Percentiles rank a stretch among this genome's conserved stretches.
Conservation (phyloP, 1,284 basidiomycete genomes). For the Marasmius sp. region DNA sequence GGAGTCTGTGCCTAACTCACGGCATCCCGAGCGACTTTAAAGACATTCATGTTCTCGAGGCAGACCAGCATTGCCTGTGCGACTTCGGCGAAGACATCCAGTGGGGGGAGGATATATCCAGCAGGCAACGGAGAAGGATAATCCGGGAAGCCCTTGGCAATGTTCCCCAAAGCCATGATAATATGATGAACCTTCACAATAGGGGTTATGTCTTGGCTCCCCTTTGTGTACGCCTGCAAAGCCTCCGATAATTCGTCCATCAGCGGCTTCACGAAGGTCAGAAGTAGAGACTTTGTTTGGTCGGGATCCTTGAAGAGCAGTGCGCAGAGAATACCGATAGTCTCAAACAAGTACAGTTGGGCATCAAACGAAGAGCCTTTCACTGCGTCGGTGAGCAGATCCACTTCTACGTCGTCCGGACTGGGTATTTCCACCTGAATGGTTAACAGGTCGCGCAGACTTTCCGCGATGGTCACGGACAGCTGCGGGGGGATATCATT, state of each 20-base stretch:
- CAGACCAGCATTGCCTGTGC: slow-evolving; percentile 90
- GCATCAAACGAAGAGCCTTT: slow-evolving; percentile 80
- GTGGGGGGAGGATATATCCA: slow-evolving; percentile 70
- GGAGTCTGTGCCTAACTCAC: slow-evolving; percentile 47
- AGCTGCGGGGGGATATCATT: slow-evolving; percentile 80
- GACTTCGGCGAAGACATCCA: slow-evolving; percentile 84
- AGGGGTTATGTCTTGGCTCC: slow-evolving; percentile 63
- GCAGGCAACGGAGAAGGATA: slow-evolving; percentile 69
- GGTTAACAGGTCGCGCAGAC: slow-evolving; percentile 70
- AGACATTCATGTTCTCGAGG: slow-evolving; percentile 85
- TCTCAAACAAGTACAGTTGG: slow-evolving; percentile 95
- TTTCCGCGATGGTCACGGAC: slow-evolving; percentile 70
- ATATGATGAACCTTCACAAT: slow-evolving; percentile 93
- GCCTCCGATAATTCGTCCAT: slow-evolving; percentile 75
- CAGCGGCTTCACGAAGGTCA: slow-evolving; percentile 82
- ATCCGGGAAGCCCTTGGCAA: slow-evolving; percentile 97
- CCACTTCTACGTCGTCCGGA: slow-evolving; percentile 61
- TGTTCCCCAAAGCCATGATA: slow-evolving; percentile 92
- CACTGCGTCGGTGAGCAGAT: slow-evolving; percentile 81
- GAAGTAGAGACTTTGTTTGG: slow-evolving; percentile 73
- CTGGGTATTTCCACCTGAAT: slow-evolving; percentile 70
- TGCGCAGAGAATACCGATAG: slow-evolving; percentile 83
- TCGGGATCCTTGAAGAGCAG: slow-evolving; percentile 68
- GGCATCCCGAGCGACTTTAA: slow-evolving; percentile 90
- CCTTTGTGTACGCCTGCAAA: slow-evolving; percentile 59